Conservation (phyloP, 75 land plant genomes). For the Pinus taeda region DNA sequence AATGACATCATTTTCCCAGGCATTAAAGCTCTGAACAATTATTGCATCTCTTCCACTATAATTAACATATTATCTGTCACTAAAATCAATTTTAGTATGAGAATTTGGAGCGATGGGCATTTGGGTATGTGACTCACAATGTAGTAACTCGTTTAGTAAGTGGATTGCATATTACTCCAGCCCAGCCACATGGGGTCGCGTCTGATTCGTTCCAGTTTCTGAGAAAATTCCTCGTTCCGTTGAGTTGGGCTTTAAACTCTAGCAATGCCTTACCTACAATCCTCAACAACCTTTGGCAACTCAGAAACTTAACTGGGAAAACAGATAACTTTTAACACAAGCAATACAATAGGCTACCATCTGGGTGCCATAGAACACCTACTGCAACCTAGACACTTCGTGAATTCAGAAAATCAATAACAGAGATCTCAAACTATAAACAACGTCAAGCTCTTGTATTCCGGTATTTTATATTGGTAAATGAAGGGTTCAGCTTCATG, state of each 20-base stretch:
- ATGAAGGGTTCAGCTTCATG: not conserved
- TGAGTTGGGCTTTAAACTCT: conserved; percentile 36
- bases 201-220: conserved; percentile 49
- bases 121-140: conserved; percentile 27
- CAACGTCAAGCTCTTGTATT: not conserved
- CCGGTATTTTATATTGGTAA: not conserved
- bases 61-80: no score
- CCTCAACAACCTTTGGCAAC: not conserved
- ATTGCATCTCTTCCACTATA: no score
- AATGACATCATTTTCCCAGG: not conserved
- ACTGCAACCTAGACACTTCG: not conserved
- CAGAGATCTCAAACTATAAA: not conserved
- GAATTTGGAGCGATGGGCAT: not conserved
- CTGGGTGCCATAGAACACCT: not conserved
- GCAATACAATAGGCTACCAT: not conserved
- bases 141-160: conserved; percentile 44
- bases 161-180: conserved; percentile 57
- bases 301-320: not conserved
- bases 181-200: conserved; percentile 58
- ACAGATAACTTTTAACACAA: not conserved
- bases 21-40: no score
- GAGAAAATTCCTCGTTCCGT: conserved; percentile 40
- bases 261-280: conserved; percentile 50
- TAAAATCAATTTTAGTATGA: no score
- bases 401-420: not conserved